Evolutionary conservation across 345 rosid species (phyloP), one percentile per base, ranked within the genome.

Genomic region (Linum lewisii): DNA sequence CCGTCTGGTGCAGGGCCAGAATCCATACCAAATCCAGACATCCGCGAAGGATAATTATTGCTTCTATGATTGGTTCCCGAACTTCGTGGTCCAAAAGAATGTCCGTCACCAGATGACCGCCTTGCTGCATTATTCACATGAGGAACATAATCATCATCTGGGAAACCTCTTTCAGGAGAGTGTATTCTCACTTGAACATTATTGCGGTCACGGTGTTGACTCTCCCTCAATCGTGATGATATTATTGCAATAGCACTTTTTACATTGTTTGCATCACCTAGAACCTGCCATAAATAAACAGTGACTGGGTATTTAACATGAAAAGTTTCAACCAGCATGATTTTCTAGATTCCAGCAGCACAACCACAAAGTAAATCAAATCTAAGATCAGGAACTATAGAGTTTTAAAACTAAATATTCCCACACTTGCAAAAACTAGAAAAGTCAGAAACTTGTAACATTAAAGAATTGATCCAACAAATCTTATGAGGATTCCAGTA

Each of bases 201-300:
- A 80, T 78, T 78, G 60, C 92, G 88, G 61, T 90, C 96, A 63
- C 97, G 92, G 77, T 89, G 97, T 58, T 94, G 99, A 71, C 99
- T 90, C 85, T 89, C 99, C 75, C 90, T 78, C 74, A 94, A 71
- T 63, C 95, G 95, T 2, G 87, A 80, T 51, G 97, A 85, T 65
- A 94, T 85, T 59, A 77, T 70, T 3, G 77, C 72, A 70, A 94
- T 37, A 61, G 99, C 96, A 73, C 81, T 86, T 74, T 84, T 94
- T 45, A 90, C 99, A 20, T 78, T 79, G 70, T 72, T 70, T n/a
- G 66, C 69, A 49, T 90, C 99, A 59, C 99, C 99, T 18, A 85
- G 84, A 64, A 94, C 84, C 97, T 94, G 83, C 71, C 38, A 44
- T 52, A 66, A 55, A 63, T 65, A 62, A 22, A 62, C 18, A 24